Conservation (phyloP, 228 moss, liverwort and hornwort species). For the Sphagnum fallax region DNA sequence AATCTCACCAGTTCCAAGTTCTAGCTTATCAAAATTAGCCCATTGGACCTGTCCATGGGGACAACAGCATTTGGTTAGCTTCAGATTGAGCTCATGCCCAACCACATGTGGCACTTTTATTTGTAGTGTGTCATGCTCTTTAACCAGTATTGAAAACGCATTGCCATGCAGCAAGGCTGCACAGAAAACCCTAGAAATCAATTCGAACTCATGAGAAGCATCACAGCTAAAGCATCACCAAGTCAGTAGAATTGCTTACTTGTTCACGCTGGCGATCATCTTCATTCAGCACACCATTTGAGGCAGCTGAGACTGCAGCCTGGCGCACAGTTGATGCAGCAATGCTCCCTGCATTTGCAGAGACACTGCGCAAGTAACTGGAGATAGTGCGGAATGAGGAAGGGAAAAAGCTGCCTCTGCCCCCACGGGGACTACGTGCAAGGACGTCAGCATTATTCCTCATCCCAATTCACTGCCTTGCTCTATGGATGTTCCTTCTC, state of each 20-base stretch:
- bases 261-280: slow-evolving; percentile 89
- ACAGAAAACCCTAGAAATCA: too few relatives aligned
- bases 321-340: slow-evolving; percentile 81
- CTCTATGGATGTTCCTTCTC: slow-evolving; percentile 5
- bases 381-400: slow-evolving; percentile 79
- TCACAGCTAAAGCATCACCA: too few relatives aligned
- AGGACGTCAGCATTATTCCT: slow-evolving; percentile 89
- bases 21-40: slow-evolving; percentile 85
- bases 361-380: slow-evolving; percentile 77
- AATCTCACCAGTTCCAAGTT: slow-evolving; percentile 65
- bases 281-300: slow-evolving; percentile 64
- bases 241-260: slow-evolving; percentile 20
- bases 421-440: slow-evolving; percentile 89
- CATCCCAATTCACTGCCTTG: slow-evolving; percentile 64
- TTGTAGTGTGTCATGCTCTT: not conserved
- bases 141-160: not conserved
- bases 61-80: not conserved
- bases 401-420: slow-evolving; percentile 73
- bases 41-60: slow-evolving; percentile 64
- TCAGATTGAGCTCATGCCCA: too few relatives aligned
- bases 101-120: not conserved
- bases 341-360: slow-evolving; percentile 81
- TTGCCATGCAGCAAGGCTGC: not conserved
- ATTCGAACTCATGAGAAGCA: too few relatives aligned
- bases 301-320: slow-evolving; percentile 62